A percentile compares a stretch with the other conserved stretches of the same genome.
Evolutionary conservation across 495 filamentous ascomycete species (phyloP).

Genomic region (Hypomontagnella monticulosa): DNA sequence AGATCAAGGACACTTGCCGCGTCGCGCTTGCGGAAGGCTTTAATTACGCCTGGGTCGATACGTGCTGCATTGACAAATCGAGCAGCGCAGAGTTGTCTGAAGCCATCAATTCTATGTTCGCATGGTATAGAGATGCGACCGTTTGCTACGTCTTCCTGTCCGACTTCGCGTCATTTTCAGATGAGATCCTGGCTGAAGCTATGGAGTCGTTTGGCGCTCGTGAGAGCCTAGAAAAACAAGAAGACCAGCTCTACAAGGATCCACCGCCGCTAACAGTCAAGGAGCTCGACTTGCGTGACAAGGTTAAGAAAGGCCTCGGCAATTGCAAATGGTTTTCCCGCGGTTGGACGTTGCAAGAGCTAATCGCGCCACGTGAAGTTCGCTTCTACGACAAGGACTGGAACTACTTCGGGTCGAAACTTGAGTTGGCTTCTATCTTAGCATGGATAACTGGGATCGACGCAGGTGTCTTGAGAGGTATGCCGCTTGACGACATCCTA

Average conservation of each 20-base stretch:
- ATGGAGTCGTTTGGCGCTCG: slow-evolving; percentile 24
- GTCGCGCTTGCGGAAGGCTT: slow-evolving; percentile 28
- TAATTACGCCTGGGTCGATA: slow-evolving; percentile 48
- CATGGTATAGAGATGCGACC: slow-evolving; percentile 46
- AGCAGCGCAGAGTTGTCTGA: slow-evolving; percentile 53
- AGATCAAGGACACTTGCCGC: slow-evolving; percentile 36
- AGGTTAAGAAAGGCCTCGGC: slow-evolving; percentile 18
- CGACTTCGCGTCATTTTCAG: slow-evolving; percentile 37
- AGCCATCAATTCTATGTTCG: slow-evolving; percentile 56
- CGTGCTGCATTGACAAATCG: slow-evolving; percentile 55
- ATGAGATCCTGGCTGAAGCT: slow-evolving; percentile 13
- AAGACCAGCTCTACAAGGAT: slow-evolving; percentile 18
- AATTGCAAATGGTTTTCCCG: slow-evolving; percentile 39
- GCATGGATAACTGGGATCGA: slow-evolving; percentile 44
- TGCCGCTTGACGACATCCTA: slow-evolving; percentile 28
- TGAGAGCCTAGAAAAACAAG: slow-evolving; percentile 15
- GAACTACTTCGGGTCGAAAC: slow-evolving; percentile 46
- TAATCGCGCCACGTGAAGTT: slow-evolving; percentile 36
- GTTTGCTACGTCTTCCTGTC: slow-evolving; percentile 51
- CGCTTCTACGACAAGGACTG: slow-evolving; percentile 38
- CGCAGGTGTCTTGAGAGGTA: slow-evolving; percentile 27
- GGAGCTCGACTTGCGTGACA: slow-evolving; percentile 29
- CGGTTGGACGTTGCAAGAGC: slow-evolving; percentile 46
- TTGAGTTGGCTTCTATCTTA: slow-evolving; percentile 33
- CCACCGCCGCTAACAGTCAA: slow-evolving; percentile 16